Conservation (phyloP, 345 rosid species). For the Lepidium sativum region DNA sequence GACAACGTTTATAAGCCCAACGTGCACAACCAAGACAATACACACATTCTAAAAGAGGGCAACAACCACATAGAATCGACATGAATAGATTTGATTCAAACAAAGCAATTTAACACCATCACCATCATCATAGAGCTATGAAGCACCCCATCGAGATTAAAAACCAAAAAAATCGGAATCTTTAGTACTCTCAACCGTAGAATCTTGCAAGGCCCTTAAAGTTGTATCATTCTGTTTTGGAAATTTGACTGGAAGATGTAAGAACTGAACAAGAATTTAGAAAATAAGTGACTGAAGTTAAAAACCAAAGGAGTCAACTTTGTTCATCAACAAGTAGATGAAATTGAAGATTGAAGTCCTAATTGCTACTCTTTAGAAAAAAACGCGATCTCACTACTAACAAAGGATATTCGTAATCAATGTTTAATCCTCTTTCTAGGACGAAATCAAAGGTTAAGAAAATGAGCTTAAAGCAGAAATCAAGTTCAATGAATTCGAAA, state of each 20-base stretch:
- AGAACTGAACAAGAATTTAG: background rate
- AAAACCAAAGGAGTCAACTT: constrained; percentile 5
- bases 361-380: background rate
- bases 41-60: constrained; percentile 84
- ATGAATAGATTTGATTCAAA: constrained; percentile 25
- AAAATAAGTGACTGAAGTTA: background rate
- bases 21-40: constrained; percentile 95
- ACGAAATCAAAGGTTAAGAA: background rate
- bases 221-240: background rate
- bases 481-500: background rate
- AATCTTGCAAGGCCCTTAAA: background rate
- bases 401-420: background rate
- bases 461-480: background rate
- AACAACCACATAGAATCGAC: constrained; percentile 74
- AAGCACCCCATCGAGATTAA: background rate
- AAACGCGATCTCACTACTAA: background rate
- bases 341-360: background rate
- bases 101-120: background rate
- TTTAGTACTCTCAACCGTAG: background rate
- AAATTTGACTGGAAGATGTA: background rate
- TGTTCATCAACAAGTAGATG: background rate
- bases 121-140: background rate
- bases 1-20: constrained; percentile 96
- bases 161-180: background rate
- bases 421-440: background rate